Percentiles rank a stretch among this genome's conserved stretches.
phyloP scores from a whole-genome alignment of 2,329 filamentous ascomycete genomes.

The Curvularia verruculosa region DNA sequence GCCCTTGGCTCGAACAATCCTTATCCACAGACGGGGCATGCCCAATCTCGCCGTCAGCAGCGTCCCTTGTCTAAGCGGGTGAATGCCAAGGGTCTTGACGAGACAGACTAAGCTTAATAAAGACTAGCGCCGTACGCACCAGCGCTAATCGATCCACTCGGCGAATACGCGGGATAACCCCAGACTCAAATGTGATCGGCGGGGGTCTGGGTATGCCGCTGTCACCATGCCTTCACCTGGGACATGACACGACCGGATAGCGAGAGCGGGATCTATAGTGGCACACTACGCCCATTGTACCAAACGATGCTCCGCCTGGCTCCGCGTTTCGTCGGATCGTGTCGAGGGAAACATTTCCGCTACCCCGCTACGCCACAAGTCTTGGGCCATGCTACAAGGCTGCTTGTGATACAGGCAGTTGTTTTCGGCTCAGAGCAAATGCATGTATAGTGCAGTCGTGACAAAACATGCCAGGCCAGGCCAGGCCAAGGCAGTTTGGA shows the following conservation, averaged over 20 bases:
- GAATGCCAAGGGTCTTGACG: slow-evolving; percentile 13
- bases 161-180: slow-evolving; percentile 13
- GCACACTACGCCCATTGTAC: too few species aligned
- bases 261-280: not conserved
- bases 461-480: not conserved
- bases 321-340: not conserved
- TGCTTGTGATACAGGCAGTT: not conserved
- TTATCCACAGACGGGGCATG: slow-evolving; percentile 9
- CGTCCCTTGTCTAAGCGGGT: slow-evolving; percentile 1
- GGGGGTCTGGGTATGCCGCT: slow-evolving; percentile 8
- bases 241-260: not conserved
- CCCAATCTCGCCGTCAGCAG: slow-evolving; percentile 9
- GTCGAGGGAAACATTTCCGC: not conserved
- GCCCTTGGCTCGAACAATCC: not conserved
- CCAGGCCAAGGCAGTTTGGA: not conserved
- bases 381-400: not conserved
- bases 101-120: slow-evolving; percentile 5
- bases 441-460: not conserved
- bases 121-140: slow-evolving; percentile 7
- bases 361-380: not conserved
- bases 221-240: slow-evolving; percentile 1
- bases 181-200: slow-evolving; percentile 13
- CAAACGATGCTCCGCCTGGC: not conserved
- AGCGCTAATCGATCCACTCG: slow-evolving; percentile 12
- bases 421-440: too few species aligned